Evolutionary conservation across 177 flowering plant species (phyloP).

Genomic region (Vitis hybrid): DNA sequence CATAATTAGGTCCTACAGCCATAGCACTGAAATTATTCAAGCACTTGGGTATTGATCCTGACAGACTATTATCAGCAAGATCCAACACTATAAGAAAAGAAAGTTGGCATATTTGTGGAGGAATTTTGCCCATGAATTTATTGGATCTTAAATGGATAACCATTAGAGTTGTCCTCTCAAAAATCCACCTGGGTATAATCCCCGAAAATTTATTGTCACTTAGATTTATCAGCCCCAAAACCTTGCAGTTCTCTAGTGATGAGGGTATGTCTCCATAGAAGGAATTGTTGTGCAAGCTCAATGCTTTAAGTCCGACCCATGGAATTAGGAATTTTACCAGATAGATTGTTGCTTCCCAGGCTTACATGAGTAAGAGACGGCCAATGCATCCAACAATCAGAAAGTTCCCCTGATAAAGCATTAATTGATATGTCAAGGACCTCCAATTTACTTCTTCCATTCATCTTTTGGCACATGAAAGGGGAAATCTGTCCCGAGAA

Average conservation of each 20-base stretch:
- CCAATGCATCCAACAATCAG: background rate
- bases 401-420: background rate
- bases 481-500: background rate
- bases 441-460: background rate
- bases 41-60: conserved; percentile 5
- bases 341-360: background rate
- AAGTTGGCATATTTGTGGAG: background rate
- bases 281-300: background rate
- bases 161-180: background rate
- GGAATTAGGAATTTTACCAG: conserved; percentile 9
- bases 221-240: background rate
- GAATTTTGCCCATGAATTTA: background rate
- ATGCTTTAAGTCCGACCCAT: background rate
- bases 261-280: background rate
- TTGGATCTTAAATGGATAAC: background rate
- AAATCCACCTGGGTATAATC: conserved; percentile 7
- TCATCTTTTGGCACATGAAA: background rate
- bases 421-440: background rate
- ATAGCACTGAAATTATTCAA: too few species aligned
- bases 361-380: background rate
- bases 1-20: too few species aligned
- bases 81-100: background rate
- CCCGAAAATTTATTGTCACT: conserved; percentile 1
- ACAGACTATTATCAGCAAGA: background rate
- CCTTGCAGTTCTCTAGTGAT: background rate